Base-by-base conservation (phyloP, 768 basidiomycete genomes). In the Hygrophorus pudorinus region DNA sequence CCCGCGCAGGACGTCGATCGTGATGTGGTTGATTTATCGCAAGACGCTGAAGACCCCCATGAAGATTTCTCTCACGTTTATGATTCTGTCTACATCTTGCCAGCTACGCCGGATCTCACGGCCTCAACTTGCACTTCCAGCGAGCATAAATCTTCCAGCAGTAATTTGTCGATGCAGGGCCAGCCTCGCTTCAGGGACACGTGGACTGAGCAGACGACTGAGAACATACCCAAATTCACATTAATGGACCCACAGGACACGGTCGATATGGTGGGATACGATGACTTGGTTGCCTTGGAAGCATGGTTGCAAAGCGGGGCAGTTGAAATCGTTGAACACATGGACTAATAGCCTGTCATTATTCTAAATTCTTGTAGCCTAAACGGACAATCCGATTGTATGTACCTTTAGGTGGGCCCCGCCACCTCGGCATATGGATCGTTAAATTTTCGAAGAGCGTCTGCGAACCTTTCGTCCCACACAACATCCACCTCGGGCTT, bases 391-490 rank as follows among this genome's bases (percentile, higher is more conserved):
- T n/a, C n/a, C 14, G 10, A 41, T 18, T 14, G 9, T 2, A 14
- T 29, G 14, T 21, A 17, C 46, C 38, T 28, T 58, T 47, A 24
- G 24, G 24, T 24, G 4, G n/a, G 3, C 24, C 7, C 24, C 24
- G 7, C 24, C 7, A 7, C 24, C 16, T 59, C 56, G 49, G 50
- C 45, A 31, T 57, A 59, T 37, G 69, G 68, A 52, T 72, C 64
- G 14, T 65, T 67, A 55, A 83, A 88, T 5, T 90, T 71, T 38
- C 64, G 69, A 45, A 93, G 54, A 14, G 71, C 68, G 36, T 70
- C 68, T 42, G 67, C 64, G 53, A 87, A 85, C 47, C 81, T 67
- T 47, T 79, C 73, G 54, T 92, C 85, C 91, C 91, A 98, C 17
- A 69, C 70, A 10, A 85, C 78, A 12, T 65, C 65, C 42, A 63